Evolutionary conservation across 805 yeast species (phyloP).

Genomic region (Lipomyces yamadae): DNA sequence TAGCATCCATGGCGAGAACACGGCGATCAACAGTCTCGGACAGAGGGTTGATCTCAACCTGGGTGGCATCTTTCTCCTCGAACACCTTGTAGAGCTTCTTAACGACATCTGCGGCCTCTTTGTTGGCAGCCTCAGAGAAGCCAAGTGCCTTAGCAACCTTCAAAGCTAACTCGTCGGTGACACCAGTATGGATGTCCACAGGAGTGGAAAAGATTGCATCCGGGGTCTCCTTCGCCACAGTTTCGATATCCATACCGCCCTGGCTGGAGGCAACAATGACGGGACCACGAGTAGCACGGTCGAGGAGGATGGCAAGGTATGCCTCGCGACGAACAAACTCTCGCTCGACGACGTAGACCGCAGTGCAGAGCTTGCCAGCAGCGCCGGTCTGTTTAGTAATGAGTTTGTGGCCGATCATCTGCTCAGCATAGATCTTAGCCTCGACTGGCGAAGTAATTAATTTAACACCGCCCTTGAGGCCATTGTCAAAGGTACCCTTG

Average conservation of each 20-base stretch:
- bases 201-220: constrained; percentile 87
- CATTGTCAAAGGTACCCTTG: constrained; percentile 95
- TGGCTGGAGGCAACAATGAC: constrained; percentile 94
- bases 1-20: constrained; percentile 98
- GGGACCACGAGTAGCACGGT: constrained; percentile 88
- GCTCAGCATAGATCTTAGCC: constrained; percentile 80
- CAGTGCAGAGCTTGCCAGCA: constrained; percentile 95
- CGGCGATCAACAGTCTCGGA: constrained; percentile 88
- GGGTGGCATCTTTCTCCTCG: constrained; percentile 92
- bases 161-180: constrained; percentile 74
- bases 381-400: constrained; percentile 98
- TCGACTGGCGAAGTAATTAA: constrained; percentile 83
- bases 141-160: constrained; percentile 82
- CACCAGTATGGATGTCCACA: constrained; percentile 76
- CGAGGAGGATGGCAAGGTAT: constrained; percentile 91
- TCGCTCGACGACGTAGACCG: constrained; percentile 94
- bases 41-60: constrained; percentile 97
- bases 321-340: constrained; percentile 94
- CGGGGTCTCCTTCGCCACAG: constrained; percentile 92
- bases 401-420: constrained; percentile 90
- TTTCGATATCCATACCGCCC: constrained; percentile 99
- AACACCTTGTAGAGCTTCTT: constrained; percentile 88
- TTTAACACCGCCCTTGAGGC: constrained; percentile 95
- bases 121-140: constrained; percentile 73
- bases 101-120: constrained; percentile 86